A percentile compares a stretch with the other conserved stretches of the same genome.
Evolutionary conservation across 345 rosid species (phyloP).

Genomic region (Hibiscus mutabilis): DNA sequence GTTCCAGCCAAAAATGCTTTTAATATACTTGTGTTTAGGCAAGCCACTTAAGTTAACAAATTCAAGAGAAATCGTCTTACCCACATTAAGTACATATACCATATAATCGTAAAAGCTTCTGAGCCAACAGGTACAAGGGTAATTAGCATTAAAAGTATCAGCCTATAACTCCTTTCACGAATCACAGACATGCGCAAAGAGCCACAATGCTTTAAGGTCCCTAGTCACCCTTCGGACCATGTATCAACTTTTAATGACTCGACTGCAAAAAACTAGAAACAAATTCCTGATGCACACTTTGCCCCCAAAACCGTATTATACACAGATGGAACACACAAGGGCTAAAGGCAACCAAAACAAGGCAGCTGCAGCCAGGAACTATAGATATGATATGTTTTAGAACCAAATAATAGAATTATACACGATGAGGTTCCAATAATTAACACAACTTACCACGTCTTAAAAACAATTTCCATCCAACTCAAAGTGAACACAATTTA

Average conservation of each 20-base stretch:
- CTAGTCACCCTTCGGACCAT: background rate
- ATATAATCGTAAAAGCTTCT: background rate
- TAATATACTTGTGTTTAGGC: background rate
- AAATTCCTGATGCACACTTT: background rate
- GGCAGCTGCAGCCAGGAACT: slow-evolving; percentile 1
- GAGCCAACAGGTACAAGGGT: background rate
- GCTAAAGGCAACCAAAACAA: background rate
- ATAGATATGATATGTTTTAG: background rate
- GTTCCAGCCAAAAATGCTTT: background rate
- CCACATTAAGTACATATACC: background rate
- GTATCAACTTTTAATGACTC: background rate
- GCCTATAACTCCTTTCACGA: background rate
- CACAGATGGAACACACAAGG: background rate
- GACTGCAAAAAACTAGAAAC: background rate
- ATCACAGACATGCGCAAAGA: background rate
- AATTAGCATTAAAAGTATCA: background rate
- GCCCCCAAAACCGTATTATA: background rate
- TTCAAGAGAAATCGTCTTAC: background rate
- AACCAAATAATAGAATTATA: background rate
- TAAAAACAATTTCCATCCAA: background rate
- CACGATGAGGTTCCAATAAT: background rate
- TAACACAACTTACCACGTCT: background rate
- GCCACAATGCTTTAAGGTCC: background rate
- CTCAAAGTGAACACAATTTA: background rate
- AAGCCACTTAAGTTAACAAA: background rate